Conservation (phyloP, 2,329 filamentous ascomycete genomes). For the Neonectria magnoliae region DNA sequence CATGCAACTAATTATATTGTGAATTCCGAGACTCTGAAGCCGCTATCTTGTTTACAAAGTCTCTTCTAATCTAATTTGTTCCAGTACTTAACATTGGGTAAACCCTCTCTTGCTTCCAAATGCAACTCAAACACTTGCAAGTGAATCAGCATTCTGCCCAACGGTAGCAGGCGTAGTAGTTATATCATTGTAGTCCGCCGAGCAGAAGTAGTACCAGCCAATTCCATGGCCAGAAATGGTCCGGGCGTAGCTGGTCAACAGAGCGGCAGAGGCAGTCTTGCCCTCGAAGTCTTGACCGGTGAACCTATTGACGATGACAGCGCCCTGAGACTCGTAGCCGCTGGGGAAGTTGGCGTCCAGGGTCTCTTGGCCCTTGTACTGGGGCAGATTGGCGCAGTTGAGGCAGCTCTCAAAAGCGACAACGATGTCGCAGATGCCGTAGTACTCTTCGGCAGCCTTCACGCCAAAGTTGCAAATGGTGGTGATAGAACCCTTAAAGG, state of each 20-base stretch:
- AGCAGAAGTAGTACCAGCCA: constrained; percentile 22
- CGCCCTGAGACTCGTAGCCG: constrained; percentile 11
- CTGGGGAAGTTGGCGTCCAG: constrained; percentile 28
- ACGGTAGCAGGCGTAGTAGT: constrained; percentile 11
- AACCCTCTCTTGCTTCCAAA: neutral
- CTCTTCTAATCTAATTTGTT: no score
- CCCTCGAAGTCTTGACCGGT: constrained; percentile 20
- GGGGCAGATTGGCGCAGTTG: constrained; percentile 27
- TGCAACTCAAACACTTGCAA: neutral
- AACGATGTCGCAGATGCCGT: constrained; percentile 39
- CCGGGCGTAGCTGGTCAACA: constrained; percentile 8
- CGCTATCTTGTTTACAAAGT: no score
- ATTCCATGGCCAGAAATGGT: neutral
- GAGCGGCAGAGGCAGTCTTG: neutral
- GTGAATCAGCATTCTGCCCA: constrained; percentile 17
- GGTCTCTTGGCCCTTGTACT: constrained; percentile 31
- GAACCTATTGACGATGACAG: constrained; percentile 34
- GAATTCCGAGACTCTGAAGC: no score
- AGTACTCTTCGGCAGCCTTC: constrained; percentile 25
- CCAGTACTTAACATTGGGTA: no score
- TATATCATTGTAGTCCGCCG: constrained; percentile 20
- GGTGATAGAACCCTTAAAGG: constrained; percentile 21
- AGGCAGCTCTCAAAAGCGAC: constrained; percentile 41
- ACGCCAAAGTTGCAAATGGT: constrained; percentile 39
- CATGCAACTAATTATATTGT: no score